Percentiles rank a stretch among this genome's conserved stretches.
Conservation (phyloP, 192 early-diverging fungal species). For the Funneliformis mosseae region DNA sequence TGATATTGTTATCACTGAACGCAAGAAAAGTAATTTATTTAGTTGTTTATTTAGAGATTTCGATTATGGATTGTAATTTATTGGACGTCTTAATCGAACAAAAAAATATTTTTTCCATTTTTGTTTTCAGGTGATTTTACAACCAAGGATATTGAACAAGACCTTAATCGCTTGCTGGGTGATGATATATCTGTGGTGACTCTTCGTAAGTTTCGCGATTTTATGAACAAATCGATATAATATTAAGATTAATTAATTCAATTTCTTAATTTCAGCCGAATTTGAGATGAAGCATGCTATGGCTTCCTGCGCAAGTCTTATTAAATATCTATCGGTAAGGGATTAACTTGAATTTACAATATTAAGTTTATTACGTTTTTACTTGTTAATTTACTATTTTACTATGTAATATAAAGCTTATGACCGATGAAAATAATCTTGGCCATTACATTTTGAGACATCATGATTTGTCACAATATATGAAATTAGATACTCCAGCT, state of each 20-base stretch:
- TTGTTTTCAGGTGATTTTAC: slow-evolving; percentile 60
- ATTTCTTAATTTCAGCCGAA: slow-evolving; percentile 53
- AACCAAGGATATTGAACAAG: slow-evolving; percentile 82
- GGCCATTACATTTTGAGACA: slow-evolving; percentile 69
- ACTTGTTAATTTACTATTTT: background rate
- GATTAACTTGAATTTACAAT: background rate
- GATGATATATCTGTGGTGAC: slow-evolving; percentile 65
- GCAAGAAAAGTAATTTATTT: slow-evolving; percentile 54
- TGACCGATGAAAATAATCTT: slow-evolving; percentile 79
- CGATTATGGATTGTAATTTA: background rate
- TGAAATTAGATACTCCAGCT: slow-evolving; percentile 90
- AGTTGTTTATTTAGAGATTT: background rate
- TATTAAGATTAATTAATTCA: background rate
- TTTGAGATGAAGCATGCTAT: slow-evolving; percentile 74
- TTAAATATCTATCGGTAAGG: slow-evolving; percentile 68
- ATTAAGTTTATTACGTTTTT: background rate
- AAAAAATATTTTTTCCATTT: background rate
- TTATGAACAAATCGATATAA: background rate
- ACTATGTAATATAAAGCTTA: slow-evolving; percentile 47
- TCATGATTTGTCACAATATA: slow-evolving; percentile 86
- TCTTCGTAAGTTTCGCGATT: slow-evolving; percentile 56
- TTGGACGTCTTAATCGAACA: background rate
- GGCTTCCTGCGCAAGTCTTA: slow-evolving; percentile 64
- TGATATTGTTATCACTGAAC: slow-evolving; percentile 72
- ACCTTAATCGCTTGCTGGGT: slow-evolving; percentile 77